A percentile compares a stretch with the other conserved stretches of the same genome.
These are phyloP conservation scores for Lyophyllum semitale DNA, from an alignment of 768 basidiomycete genomes.

Conservation along the genomic window DNA sequence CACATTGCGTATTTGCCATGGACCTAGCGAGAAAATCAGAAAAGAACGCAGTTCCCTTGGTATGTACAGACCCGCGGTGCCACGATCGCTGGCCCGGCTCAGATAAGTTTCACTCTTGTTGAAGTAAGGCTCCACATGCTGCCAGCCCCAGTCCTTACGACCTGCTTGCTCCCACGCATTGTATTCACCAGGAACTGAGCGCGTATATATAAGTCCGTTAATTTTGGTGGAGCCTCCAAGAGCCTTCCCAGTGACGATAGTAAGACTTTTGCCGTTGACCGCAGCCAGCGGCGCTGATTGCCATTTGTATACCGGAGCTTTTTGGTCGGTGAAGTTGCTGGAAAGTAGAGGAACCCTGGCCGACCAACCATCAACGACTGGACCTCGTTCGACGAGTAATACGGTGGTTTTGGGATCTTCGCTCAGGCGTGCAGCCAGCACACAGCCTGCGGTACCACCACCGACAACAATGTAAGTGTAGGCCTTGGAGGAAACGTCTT, in stretches of 20 bases:
- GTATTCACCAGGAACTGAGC: constrained; percentile 29
- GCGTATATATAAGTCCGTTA: constrained; percentile 30
- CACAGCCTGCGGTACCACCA: constrained; percentile 35
- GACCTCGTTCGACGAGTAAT: constrained; percentile 37
- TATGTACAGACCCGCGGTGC: not conserved
- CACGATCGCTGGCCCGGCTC: not conserved
- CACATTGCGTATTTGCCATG: constrained; percentile 17
- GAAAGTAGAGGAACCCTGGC: constrained; percentile 35
- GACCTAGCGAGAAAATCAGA: constrained; percentile 10
- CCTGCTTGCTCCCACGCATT: constrained; percentile 26
- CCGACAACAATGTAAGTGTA: not conserved
- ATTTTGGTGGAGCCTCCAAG: constrained; percentile 31
- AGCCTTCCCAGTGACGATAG: constrained; percentile 24
- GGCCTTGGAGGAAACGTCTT: not conserved
- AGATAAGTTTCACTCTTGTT: not conserved
- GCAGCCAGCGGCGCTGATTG: constrained; percentile 14
- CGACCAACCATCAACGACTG: constrained; percentile 27
- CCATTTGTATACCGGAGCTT: constrained; percentile 16
- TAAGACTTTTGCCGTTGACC: constrained; percentile 12
- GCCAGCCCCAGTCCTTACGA: constrained; percentile 28
- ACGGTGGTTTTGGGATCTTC: constrained; percentile 29
- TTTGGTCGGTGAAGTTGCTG: constrained; percentile 20
- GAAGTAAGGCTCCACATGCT: constrained; percentile 17
- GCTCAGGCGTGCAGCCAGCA: constrained; percentile 37
- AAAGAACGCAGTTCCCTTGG: not conserved